These are phyloP conservation scores for Suillus sp. DNA, from an alignment of 768 basidiomycete genomes.

Conservation along the genomic window DNA sequence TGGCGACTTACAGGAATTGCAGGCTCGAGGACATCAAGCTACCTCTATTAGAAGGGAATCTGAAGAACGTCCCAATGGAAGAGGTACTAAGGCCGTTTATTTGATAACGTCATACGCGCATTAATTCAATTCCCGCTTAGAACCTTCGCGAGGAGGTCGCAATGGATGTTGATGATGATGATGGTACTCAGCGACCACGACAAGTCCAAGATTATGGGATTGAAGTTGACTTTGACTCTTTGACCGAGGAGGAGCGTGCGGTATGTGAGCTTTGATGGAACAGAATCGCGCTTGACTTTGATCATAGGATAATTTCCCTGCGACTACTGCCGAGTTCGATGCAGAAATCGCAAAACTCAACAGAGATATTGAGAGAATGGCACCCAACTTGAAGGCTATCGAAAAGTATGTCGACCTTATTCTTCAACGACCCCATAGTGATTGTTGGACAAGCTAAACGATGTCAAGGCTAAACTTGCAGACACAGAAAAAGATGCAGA, in stretches of 20 bases:
- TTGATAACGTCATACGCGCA: background rate
- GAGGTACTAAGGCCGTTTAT: conserved; percentile 61
- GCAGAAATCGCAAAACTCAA: conserved; percentile 68
- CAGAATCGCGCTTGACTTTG: conserved; percentile 1
- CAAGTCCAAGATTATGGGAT: conserved; percentile 83
- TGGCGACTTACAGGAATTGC: conserved; percentile 87
- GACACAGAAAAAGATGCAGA: conserved; percentile 94
- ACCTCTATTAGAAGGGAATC: conserved; percentile 68
- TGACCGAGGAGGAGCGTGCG: conserved; percentile 76
- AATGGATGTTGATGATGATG: conserved; percentile 91
- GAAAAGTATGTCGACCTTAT: conserved; percentile 59
- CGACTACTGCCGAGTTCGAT: conserved; percentile 72
- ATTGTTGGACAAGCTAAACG: conserved; percentile 44
- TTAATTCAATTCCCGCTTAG: conserved; percentile 39
- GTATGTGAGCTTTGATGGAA: conserved; percentile 36
- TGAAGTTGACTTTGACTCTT: conserved; percentile 77
- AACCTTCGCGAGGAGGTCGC: conserved; percentile 82
- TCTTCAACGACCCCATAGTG: background rate
- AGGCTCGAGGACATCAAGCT: conserved; percentile 89
- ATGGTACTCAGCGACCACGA: conserved; percentile 72
- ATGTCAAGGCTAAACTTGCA: conserved; percentile 76
- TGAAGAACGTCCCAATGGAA: conserved; percentile 97
- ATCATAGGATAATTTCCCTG: conserved; percentile 58
- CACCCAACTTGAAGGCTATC: conserved; percentile 96
- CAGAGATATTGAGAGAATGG: conserved; percentile 88